Base-by-base conservation (phyloP, 2,329 filamentous ascomycete genomes). In the Dryadomyces quercivorus region DNA sequence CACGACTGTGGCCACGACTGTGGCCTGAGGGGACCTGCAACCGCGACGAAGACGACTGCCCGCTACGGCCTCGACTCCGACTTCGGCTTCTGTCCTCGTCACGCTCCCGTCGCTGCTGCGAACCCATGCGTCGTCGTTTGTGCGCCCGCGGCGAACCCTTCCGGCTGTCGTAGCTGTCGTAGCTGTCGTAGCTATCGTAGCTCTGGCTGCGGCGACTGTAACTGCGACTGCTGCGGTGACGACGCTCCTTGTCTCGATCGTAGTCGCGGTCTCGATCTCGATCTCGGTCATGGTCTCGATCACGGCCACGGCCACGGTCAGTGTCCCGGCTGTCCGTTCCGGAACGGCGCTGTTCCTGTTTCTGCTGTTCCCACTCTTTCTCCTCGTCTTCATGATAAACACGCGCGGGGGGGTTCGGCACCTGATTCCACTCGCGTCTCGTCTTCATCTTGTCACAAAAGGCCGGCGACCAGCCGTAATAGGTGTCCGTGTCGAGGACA, bases 381-480 rank as follows among this genome's bases (percentile, higher is more conserved):
- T 46, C 20, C 21, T 46, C 21, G 8, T 31, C 22, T 3, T 46
- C 21, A 2, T 15, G 2, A 4, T n/a, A n/a, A 7, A 7, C 46
- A 34, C 31, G 21, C 2, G 4, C 21, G 13, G 22, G 5, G 21
- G 5, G 16, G 3, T 31, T 21, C 12, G 26, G 15, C 26, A 13
- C 31, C 2, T 20, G 10, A 16, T 8, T 12, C 12, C 16, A 72
- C 4, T 69, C 65, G 47, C 65, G 70, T 31, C 65, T 73, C 51
- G 74, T 70, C 68, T 85, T 88, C 85, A 93, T 93, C 63, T 85
- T 86, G 60, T 88, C 75, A 65, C 88, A 94, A 61, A 95, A 93
- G 1, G 74, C 73, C 43, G 80, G 77, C 5, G 88, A 92, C 90
- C 90, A 95, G 57, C 89, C 90, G 64, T 94, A 94, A 66, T 94